phyloP scores from a whole-genome alignment of 768 basidiomycete species.

The Hygrophoropsis aurantiaca region DNA sequence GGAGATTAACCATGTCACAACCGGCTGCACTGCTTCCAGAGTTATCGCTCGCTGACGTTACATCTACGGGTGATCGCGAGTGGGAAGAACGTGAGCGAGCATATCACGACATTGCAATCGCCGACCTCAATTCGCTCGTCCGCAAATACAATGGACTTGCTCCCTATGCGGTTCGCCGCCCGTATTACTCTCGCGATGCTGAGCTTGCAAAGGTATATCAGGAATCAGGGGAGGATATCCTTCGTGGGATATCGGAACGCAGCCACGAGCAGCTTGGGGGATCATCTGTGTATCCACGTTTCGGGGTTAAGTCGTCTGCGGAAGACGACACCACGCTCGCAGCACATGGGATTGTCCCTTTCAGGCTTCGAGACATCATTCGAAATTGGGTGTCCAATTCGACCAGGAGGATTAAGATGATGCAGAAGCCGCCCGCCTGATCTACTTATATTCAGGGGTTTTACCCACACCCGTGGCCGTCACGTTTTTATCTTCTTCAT shows the following conservation, averaged over 20 bases:
- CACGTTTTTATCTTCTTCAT: neutral
- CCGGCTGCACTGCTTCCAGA: constrained; percentile 40
- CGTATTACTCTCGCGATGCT: constrained; percentile 51
- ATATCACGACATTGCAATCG: constrained; percentile 69
- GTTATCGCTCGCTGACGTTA: constrained; percentile 36
- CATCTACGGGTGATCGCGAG: constrained; percentile 54
- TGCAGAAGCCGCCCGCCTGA: neutral
- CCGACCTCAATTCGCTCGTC: constrained; percentile 72
- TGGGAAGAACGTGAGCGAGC: constrained; percentile 69
- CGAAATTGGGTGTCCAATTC: constrained; percentile 23
- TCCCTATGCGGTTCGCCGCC: constrained; percentile 72
- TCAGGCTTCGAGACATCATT: constrained; percentile 28
- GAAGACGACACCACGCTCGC: constrained; percentile 6
- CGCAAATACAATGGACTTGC: constrained; percentile 80
- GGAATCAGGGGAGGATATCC: constrained; percentile 52
- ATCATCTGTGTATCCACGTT: neutral
- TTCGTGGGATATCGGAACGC: constrained; percentile 37
- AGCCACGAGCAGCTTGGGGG: constrained; percentile 4
- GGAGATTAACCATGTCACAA: constrained; percentile 49
- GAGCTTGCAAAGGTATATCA: constrained; percentile 61
- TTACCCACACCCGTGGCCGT: neutral
- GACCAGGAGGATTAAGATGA: constrained; percentile 9
- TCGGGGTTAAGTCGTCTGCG: constrained; percentile 5
- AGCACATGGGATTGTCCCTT: neutral
- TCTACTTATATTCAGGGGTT: neutral